phyloP scores from a whole-genome alignment of 2,329 filamentous ascomycete species.

The Pyrenophora graminea region DNA sequence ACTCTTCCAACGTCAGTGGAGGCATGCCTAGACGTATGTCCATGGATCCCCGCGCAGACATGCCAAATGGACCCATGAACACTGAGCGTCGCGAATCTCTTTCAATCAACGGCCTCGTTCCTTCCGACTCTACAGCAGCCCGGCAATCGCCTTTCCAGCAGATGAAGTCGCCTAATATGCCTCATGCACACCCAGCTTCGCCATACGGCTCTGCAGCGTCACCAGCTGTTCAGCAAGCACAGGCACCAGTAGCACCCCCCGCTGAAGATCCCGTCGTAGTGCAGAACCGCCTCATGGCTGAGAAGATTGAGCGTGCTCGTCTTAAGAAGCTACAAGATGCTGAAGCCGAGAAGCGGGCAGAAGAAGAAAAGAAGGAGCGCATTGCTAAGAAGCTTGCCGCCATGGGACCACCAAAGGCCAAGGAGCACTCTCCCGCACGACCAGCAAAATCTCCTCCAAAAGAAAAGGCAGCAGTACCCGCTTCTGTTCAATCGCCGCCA shows the following conservation, averaged over 20 bases:
- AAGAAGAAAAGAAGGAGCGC: constrained; percentile 71
- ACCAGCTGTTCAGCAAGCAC: constrained; percentile 26
- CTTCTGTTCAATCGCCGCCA: constrained; percentile 52
- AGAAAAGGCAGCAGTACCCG: constrained; percentile 45
- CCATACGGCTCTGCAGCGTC: constrained; percentile 42
- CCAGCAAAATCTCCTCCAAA: constrained; percentile 50
- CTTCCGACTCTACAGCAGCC: constrained; percentile 23
- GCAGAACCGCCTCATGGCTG: constrained; percentile 70
- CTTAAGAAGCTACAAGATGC: constrained; percentile 63
- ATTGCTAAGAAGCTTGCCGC: constrained; percentile 73
- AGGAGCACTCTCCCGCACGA: constrained; percentile 46
- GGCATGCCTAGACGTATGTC: constrained; percentile 73
- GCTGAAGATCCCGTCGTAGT: constrained; percentile 67
- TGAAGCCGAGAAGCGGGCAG: constrained; percentile 69
- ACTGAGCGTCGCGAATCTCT: constrained; percentile 38
- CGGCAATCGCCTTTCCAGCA: constrained; percentile 31
- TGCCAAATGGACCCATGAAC: constrained; percentile 31
- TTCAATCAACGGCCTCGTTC: constrained; percentile 37
- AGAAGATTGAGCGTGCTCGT: constrained; percentile 69
- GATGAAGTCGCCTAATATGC: constrained; percentile 35
- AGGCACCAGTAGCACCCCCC: constrained; percentile 46
- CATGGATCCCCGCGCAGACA: constrained; percentile 53
- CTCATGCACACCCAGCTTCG: constrained; percentile 42
- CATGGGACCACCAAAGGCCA: constrained; percentile 59
- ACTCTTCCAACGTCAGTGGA: constrained; percentile 89